phyloP scores from a whole-genome alignment of 345 rosid genomes.

The Syzygium aqueum region DNA sequence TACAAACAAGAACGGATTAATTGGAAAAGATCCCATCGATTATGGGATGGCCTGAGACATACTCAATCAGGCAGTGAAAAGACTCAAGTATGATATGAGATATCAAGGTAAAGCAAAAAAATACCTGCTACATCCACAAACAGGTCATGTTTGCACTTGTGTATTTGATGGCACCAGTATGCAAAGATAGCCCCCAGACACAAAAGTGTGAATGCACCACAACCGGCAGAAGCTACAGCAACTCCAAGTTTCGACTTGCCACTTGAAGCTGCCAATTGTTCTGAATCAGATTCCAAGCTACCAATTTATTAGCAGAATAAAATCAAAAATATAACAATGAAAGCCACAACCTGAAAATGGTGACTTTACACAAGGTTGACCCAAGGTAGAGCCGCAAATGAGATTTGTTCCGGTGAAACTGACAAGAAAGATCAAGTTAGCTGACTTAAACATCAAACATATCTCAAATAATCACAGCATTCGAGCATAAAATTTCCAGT shows the following conservation, averaged over 20 bases:
- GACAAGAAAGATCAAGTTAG: slow-evolving; percentile 4
- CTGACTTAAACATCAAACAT: not conserved
- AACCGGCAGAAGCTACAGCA: slow-evolving; percentile 35
- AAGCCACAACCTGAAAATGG: slow-evolving; percentile 44
- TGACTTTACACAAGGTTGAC: slow-evolving; percentile 61
- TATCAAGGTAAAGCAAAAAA: not conserved
- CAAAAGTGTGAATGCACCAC: slow-evolving; percentile 46
- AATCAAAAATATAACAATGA: not conserved
- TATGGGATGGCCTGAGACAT: not conserved
- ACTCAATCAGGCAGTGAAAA: not conserved
- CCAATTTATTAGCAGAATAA: not conserved
- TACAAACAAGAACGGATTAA: not conserved
- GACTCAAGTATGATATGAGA: not conserved
- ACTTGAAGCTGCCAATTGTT: slow-evolving; percentile 34
- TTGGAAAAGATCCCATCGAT: not conserved
- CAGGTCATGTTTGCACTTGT: slow-evolving; percentile 30
- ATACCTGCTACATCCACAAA: slow-evolving; percentile 80
- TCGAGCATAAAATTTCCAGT: not conserved
- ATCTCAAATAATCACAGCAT: not conserved
- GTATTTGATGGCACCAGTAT: slow-evolving; percentile 33
- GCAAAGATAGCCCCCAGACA: slow-evolving; percentile 35
- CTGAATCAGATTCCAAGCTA: not conserved
- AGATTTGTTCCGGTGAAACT: slow-evolving; percentile 71
- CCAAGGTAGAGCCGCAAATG: slow-evolving; percentile 55
- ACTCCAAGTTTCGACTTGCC: slow-evolving; percentile 50